Evolutionary conservation across 352 stramenopile species (phyloP).

Genomic region (Phytopythium aichiense): DNA sequence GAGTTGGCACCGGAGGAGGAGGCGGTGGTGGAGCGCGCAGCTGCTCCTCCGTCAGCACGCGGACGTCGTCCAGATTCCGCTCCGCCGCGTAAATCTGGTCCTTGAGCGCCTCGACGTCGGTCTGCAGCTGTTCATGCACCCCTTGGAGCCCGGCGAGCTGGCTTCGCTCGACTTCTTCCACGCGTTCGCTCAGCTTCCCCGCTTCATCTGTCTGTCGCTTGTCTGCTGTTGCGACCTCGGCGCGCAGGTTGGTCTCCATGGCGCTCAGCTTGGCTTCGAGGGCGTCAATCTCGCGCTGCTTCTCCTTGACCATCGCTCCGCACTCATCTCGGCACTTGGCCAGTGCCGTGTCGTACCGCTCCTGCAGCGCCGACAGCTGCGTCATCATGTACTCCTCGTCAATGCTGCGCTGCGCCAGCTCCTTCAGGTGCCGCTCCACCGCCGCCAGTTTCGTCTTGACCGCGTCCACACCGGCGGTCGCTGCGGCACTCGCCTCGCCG

Average conservation of each 20-base stretch:
- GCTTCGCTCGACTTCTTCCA: slow-evolving; percentile 2
- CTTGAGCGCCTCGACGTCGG: slow-evolving; percentile 1
- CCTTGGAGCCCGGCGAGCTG: slow-evolving; percentile 4
- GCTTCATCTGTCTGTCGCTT: background rate
- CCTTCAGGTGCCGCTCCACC: slow-evolving; percentile 23
- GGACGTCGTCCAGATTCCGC: slow-evolving; percentile 1
- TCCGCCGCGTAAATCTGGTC: slow-evolving; percentile 8
- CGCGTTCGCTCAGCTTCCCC: slow-evolving; percentile 12
- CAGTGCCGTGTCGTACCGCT: slow-evolving; percentile 45
- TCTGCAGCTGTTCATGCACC: slow-evolving; percentile 8
- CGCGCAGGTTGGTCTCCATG: background rate
- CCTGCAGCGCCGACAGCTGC: slow-evolving; percentile 43
- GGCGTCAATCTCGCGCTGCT: slow-evolving; percentile 20
- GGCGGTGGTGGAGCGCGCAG: background rate
- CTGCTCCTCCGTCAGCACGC: background rate
- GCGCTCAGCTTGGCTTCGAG: slow-evolving; percentile 7
- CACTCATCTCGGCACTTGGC: slow-evolving; percentile 23
- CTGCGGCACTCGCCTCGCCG: background rate
- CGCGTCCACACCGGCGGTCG: slow-evolving; percentile 1
- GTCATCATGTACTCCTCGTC: slow-evolving; percentile 56
- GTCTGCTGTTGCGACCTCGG: background rate
- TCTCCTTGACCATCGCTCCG: slow-evolving; percentile 8
- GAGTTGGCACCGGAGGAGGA: background rate
- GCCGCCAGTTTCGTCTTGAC: slow-evolving; percentile 3
- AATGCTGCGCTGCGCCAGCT: slow-evolving; percentile 17